phyloP scores from a whole-genome alignment of 176 grass and related monocot genomes.

The Bromus sterilis region DNA sequence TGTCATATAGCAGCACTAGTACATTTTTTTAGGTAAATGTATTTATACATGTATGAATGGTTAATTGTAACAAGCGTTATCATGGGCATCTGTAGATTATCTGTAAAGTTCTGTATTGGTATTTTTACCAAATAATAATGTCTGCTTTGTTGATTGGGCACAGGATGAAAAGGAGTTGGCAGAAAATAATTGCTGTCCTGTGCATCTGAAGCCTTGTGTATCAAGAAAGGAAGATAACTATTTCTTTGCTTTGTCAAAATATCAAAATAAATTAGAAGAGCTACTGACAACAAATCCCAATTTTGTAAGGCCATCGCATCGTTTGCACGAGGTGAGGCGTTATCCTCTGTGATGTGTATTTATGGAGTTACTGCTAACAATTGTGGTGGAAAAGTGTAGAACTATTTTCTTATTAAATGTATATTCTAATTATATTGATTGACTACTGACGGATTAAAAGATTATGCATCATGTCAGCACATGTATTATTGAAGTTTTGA shows the following conservation, averaged over 20 bases:
- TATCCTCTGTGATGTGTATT: background rate
- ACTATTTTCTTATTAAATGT: background rate
- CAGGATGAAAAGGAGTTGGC: slow-evolving; percentile 92
- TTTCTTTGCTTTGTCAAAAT: slow-evolving; percentile 97
- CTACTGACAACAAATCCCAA: slow-evolving; percentile 70
- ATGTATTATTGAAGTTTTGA: background rate
- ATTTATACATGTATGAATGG: background rate
- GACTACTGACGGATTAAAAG: background rate
- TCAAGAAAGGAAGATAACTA: slow-evolving; percentile 93
- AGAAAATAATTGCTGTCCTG: slow-evolving; percentile 79
- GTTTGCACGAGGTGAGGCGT: slow-evolving; percentile 81
- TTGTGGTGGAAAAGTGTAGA: background rate
- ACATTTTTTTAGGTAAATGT: background rate
- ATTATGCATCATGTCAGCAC: background rate
- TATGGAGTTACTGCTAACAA: slow-evolving; percentile 8
- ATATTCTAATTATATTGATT: background rate
- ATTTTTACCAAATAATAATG: background rate
- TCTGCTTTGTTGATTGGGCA: slow-evolving; percentile 22
- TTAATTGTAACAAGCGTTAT: background rate
- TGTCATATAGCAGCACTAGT: background rate
- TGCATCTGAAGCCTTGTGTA: slow-evolving; percentile 86
- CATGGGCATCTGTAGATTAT: background rate
- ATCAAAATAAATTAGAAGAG: slow-evolving; percentile 85
- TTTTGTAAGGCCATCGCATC: slow-evolving; percentile 91
- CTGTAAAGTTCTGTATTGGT: background rate